Conservation (phyloP, 225 moss, liverwort and hornwort species). For the Pseudoscleropodium purum region DNA sequence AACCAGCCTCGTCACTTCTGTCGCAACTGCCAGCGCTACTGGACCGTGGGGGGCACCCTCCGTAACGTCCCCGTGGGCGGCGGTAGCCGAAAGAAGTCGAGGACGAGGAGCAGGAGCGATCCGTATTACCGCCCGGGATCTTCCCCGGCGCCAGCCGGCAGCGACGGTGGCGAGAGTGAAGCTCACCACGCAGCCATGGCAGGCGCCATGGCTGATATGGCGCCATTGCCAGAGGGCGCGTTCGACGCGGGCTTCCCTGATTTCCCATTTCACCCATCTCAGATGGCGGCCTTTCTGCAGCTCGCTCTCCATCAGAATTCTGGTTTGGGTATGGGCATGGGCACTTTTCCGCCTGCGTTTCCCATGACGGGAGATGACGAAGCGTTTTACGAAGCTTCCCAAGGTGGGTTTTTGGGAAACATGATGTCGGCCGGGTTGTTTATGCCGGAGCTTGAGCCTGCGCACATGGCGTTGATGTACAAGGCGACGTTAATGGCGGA, state of each 20-base stretch:
- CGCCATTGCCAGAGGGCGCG: background rate
- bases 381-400: slow-evolving; percentile 4
- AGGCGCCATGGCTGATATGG: background rate
- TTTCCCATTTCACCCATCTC: slow-evolving; percentile 5
- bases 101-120: slow-evolving; percentile 12
- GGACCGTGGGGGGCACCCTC: slow-evolving; percentile 39
- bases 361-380: background rate
- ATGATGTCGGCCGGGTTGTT: slow-evolving; percentile 21
- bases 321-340: background rate
- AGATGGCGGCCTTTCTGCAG: slow-evolving; percentile 9
- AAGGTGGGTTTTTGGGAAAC: background rate
- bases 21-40: slow-evolving; percentile 47
- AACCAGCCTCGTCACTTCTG: slow-evolving; percentile 45
- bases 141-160: background rate
- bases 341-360: background rate
- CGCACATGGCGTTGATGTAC: slow-evolving; percentile 28
- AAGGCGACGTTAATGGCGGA: slow-evolving; percentile 38
- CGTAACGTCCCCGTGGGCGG: slow-evolving; percentile 40
- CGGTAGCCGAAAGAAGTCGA: slow-evolving; percentile 29
- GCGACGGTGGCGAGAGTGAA: background rate
- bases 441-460: slow-evolving; percentile 17
- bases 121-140: slow-evolving; percentile 5
- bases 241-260: background rate
- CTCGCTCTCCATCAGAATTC: background rate
- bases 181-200: background rate